Base-by-base conservation (phyloP, 805 yeast genomes). In the Kazachstania taianensis region DNA sequence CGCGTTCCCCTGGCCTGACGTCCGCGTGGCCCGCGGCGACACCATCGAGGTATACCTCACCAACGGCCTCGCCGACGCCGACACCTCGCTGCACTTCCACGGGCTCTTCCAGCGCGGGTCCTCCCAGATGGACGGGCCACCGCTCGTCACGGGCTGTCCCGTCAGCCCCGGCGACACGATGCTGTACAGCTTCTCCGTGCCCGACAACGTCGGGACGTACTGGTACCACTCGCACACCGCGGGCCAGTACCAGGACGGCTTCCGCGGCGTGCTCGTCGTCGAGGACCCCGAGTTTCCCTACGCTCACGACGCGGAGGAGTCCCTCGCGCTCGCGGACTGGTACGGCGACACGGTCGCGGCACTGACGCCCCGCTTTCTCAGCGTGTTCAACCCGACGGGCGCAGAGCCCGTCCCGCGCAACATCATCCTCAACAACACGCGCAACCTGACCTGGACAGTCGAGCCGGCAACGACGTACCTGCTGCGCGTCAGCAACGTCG, bases 191-290 rank as follows among this genome's bases (percentile, higher is more conserved):
- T 92, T 92, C 62, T 81, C 95, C 19, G 84, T 86, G 41, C 73
- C 72, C 33, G 59, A 57, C 41, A 96, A 92, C 62, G 75, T 69
- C 39, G 98, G 98, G 52, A 73, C 94, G 14, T 92, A 69, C 69
- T 92, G 98, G 98, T 92, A 89, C 69, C 98, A 92, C 62, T 84
- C 97, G 20, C 98, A 92, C 64, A 75, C 87, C 24, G 61, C 70
- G 16, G 89, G 87, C 48, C 94, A 87, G 62, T 86, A 86, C 52
- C 87, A 92, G 59, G 97, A 92, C 56, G 98, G 98, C 56, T 71
- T 81, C 75, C 72, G 86, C 64, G 92, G 80, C 52, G 65, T 73
- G 15, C 72, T 89, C 45, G 70, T 92, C 45, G 78, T 92, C 49
- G 78, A 80, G 48, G 82, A 78, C 46, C 75, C 71, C 29, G 67